Percentiles rank a stretch among this genome's conserved stretches.
Conservation (phyloP, 2,329 filamentous ascomycete species). For the Knoxdaviesia capensis region DNA sequence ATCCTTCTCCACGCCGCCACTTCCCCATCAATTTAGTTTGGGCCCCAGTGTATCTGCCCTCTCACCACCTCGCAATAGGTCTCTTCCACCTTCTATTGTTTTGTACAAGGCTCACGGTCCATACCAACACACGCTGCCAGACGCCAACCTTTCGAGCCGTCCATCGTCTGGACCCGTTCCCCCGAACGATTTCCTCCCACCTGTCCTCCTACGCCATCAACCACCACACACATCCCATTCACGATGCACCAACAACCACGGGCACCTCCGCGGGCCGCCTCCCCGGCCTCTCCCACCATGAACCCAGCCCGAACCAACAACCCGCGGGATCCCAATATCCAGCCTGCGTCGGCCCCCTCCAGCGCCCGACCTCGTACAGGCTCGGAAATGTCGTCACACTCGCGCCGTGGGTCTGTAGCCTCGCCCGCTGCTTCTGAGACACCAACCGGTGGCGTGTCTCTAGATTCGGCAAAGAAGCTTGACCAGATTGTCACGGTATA, state of each 20-base stretch:
- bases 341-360: constrained; percentile 8
- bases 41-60: too few relatives aligned
- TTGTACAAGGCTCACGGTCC: too few relatives aligned
- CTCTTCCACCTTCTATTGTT: too few relatives aligned
- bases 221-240: not conserved
- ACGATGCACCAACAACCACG: constrained; percentile 82
- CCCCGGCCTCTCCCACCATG: constrained; percentile 45
- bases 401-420: constrained; percentile 17
- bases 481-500: constrained; percentile 74
- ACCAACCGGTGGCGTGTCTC: constrained; percentile 27
- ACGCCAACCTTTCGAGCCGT: too few relatives aligned
- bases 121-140: too few relatives aligned
- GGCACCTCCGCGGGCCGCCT: constrained; percentile 49
- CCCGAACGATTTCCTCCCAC: not conserved
- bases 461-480: constrained; percentile 56
- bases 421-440: constrained; percentile 27
- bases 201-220: not conserved
- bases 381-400: constrained; percentile 17
- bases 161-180: too few relatives aligned
- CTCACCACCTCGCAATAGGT: too few relatives aligned
- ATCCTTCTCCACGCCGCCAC: too few relatives aligned
- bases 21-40: too few relatives aligned
- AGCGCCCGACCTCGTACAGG: constrained; percentile 17
- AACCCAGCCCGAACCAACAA: constrained; percentile 42
- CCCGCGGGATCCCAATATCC: constrained; percentile 36